phyloP scores from a whole-genome alignment of 2,329 filamentous ascomycete genomes.

The Ophiostoma angusticollis region DNA sequence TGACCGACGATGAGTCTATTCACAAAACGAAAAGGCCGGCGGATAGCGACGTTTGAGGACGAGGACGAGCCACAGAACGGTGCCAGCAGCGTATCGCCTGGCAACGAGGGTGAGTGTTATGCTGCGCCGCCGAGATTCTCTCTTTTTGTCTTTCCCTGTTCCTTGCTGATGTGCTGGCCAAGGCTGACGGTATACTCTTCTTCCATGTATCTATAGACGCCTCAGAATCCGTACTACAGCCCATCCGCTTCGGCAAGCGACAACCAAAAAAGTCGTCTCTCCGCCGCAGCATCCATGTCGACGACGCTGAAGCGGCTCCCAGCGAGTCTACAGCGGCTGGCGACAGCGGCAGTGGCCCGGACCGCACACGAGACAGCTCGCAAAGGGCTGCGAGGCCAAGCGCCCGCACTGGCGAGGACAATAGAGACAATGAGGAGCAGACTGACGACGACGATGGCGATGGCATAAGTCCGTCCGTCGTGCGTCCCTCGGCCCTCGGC shows the following conservation, averaged over 20 bases:
- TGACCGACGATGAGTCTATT: conserved; percentile 39
- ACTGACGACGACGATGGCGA: conserved; percentile 25
- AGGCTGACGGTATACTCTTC: conserved; percentile 7
- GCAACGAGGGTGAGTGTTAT: conserved; percentile 24
- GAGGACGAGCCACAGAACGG: conserved; percentile 35
- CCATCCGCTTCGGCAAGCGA: conserved; percentile 37
- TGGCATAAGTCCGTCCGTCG: conserved; percentile 34
- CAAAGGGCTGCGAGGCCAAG: too few relatives aligned
- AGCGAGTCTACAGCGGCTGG: not conserved
- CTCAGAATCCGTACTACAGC: conserved; percentile 23
- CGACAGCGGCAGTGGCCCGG: not conserved
- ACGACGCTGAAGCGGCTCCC: conserved; percentile 22
- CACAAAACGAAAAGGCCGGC: conserved; percentile 57
- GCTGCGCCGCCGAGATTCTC: conserved; percentile 1
- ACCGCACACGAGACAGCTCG: too few relatives aligned
- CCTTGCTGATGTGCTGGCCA: conserved; percentile 15
- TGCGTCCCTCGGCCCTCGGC: conserved; percentile 31
- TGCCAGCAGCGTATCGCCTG: conserved; percentile 10
- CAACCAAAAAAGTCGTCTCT: conserved; percentile 45
- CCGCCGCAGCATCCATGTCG: conserved; percentile 40
- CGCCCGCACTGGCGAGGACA: not conserved
- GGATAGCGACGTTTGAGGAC: conserved; percentile 59
- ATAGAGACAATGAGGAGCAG: not conserved
- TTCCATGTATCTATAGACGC: conserved; percentile 13
- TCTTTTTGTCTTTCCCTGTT: conserved; percentile 12